These are phyloP conservation scores for Aspergillus tamarii DNA, from an alignment of 2,329 filamentous ascomycete genomes.

Conservation along the genomic window DNA sequence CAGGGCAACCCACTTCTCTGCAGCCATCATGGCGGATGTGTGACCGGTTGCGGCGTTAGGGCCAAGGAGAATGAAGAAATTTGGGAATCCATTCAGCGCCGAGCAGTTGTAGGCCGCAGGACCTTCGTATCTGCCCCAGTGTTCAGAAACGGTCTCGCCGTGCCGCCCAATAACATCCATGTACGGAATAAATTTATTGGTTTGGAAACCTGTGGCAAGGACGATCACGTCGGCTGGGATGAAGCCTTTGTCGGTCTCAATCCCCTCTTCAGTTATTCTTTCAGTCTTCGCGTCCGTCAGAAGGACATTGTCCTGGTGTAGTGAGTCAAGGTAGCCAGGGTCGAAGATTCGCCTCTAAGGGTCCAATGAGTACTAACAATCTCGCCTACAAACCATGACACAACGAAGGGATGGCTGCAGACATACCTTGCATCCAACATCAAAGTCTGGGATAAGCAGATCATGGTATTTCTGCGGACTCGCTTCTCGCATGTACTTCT, in stretches of 20 bases:
- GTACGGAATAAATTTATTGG: constrained; percentile 27
- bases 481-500: too few relatives aligned
- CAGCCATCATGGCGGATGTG: constrained; percentile 60
- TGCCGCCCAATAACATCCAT: constrained; percentile 30
- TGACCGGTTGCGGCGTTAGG: constrained; percentile 37
- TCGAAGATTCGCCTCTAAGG: neutral
- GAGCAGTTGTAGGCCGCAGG: constrained; percentile 63
- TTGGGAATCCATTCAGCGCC: constrained; percentile 55
- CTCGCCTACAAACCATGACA: too few relatives aligned
- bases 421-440: neutral
- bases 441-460: too few relatives aligned
- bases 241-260: constrained; percentile 25
- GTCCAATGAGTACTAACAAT: too few relatives aligned
- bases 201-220: constrained; percentile 33
- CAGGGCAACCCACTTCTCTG: constrained; percentile 52
- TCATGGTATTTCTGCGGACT: too few relatives aligned
- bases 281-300: constrained; percentile 55
- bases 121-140: constrained; percentile 51
- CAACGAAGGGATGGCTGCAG: too few relatives aligned
- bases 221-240: constrained; percentile 31
- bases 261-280: constrained; percentile 50
- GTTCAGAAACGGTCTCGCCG: constrained; percentile 24
- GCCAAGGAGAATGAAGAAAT: constrained; percentile 39
- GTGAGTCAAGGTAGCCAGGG: neutral
- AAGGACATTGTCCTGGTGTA: constrained; percentile 34